Conservation (phyloP, 1,284 basidiomycete species). For the Ganoderma multipileum region DNA sequence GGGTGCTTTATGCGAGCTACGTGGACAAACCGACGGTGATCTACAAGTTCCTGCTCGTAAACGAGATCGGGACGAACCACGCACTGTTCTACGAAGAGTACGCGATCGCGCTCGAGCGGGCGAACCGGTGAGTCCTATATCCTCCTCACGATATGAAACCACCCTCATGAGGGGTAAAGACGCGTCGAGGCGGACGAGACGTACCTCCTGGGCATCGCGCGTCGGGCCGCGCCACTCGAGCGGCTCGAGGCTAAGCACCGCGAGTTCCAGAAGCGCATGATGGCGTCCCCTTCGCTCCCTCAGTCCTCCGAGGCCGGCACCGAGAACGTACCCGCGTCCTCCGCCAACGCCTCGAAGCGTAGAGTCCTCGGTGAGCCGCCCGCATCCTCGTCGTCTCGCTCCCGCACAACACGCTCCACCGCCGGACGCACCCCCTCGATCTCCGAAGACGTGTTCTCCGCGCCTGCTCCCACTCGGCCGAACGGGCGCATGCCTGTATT, state of each 20-base stretch:
- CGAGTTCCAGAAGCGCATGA: slow-evolving; percentile 90
- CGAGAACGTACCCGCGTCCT: slow-evolving; percentile 36
- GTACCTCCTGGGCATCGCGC: slow-evolving; percentile 87
- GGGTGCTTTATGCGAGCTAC: slow-evolving; percentile 89
- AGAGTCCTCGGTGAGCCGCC: slow-evolving; percentile 45
- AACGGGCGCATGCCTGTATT: slow-evolving; percentile 73
- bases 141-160: slow-evolving; percentile 1
- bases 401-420: slow-evolving; percentile 27
- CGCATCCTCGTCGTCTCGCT: slow-evolving; percentile 36
- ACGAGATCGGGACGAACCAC: slow-evolving; percentile 87
- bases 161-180: slow-evolving; percentile 47
- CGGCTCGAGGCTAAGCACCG: slow-evolving; percentile 84
- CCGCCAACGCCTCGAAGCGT: slow-evolving; percentile 36
- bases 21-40: slow-evolving; percentile 79
- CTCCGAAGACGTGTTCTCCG: slow-evolving; percentile 34
- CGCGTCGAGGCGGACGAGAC: slow-evolving; percentile 87
- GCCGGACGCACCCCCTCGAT: slow-evolving; percentile 27
- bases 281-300: slow-evolving; percentile 46
- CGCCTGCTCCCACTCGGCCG: slow-evolving; percentile 42
- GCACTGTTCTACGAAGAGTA: slow-evolving; percentile 93
- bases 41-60: slow-evolving; percentile 86
- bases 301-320: slow-evolving; percentile 29
- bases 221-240: slow-evolving; percentile 84
- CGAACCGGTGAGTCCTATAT: slow-evolving; percentile 62
- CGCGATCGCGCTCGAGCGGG: slow-evolving; percentile 81